Evolutionary conservation across 2,329 filamentous ascomycete genomes (phyloP).

Genomic region (Colletotrichum orchidophilum): DNA sequence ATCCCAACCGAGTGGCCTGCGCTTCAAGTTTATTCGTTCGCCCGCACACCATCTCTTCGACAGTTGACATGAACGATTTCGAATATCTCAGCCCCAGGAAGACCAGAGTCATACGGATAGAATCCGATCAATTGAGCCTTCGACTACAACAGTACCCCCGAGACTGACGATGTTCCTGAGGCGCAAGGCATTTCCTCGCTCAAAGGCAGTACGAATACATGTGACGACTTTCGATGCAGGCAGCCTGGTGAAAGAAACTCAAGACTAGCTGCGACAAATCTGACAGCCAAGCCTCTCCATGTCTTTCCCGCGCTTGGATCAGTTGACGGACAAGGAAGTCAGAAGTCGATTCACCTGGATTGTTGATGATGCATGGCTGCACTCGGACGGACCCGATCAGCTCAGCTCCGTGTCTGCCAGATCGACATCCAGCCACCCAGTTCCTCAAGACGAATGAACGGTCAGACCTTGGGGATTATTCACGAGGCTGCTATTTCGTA

Average conservation of each 20-base stretch:
- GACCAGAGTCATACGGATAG: neutral
- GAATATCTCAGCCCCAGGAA: too few relatives aligned
- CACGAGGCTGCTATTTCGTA: neutral
- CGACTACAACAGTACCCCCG: neutral
- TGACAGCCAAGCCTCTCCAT: slow-evolving; percentile 1
- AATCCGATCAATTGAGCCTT: neutral
- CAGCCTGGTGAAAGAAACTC: neutral
- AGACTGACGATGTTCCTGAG: neutral
- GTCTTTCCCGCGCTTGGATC: neutral
- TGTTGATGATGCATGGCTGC: neutral
- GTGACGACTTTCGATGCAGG: too few relatives aligned
- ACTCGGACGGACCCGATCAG: neutral
- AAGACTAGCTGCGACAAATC: neutral
- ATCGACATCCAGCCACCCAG: neutral
- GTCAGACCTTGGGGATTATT: neutral
- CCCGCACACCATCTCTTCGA: neutral
- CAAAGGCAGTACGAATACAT: neutral
- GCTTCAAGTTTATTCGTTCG: neutral
- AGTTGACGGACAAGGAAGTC: neutral
- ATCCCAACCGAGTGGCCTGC: neutral
- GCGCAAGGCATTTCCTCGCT: neutral
- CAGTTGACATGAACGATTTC: neutral
- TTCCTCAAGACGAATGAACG: neutral
- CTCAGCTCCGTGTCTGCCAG: neutral
- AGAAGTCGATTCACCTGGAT: neutral